phyloP scores from a whole-genome alignment of 2,329 filamentous ascomycete species.

The Chaetomiaceae sp. region DNA sequence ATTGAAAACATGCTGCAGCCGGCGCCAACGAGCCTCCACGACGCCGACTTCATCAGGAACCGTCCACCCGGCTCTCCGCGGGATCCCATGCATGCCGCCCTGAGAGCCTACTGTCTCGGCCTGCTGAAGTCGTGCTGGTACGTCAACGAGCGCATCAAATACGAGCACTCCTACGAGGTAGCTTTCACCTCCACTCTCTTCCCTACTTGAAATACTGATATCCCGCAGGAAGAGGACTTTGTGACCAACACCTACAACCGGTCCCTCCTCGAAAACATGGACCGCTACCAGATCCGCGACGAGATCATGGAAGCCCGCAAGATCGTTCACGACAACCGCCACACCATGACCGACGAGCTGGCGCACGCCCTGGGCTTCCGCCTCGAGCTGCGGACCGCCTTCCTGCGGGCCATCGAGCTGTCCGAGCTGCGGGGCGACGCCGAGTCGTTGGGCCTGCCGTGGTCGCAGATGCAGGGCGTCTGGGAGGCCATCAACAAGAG shows the following conservation, averaged over 20 bases:
- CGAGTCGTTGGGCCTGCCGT: slow-evolving; percentile 46
- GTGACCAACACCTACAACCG: slow-evolving; percentile 87
- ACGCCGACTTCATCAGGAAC: slow-evolving; percentile 58
- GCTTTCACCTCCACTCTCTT: slow-evolving; percentile 19
- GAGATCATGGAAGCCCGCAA: slow-evolving; percentile 52
- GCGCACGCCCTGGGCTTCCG: slow-evolving; percentile 58
- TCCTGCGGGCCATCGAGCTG: slow-evolving; percentile 53
- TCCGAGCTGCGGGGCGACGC: slow-evolving; percentile 42
- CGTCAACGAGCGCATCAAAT: slow-evolving; percentile 71
- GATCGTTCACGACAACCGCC: slow-evolving; percentile 43
- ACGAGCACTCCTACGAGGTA: slow-evolving; percentile 90
- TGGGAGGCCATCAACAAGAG: slow-evolving; percentile 57
- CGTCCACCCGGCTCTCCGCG: slow-evolving; percentile 29
- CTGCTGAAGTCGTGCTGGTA: slow-evolving; percentile 78
- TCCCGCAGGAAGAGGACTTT: slow-evolving; percentile 82
- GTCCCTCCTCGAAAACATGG: slow-evolving; percentile 63
- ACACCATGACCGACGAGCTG: slow-evolving; percentile 39
- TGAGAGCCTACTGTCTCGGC: slow-evolving; percentile 82
- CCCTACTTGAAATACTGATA: slow-evolving; percentile 2
- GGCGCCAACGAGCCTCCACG: slow-evolving; percentile 56
- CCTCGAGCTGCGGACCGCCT: slow-evolving; percentile 60
- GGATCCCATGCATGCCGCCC: slow-evolving; percentile 54
- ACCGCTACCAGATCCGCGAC: slow-evolving; percentile 50
- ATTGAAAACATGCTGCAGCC: slow-evolving; percentile 78
- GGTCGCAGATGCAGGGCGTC: slow-evolving; percentile 47